Evolutionary conservation across 2,329 filamentous ascomycete genomes (phyloP), one percentile per base, ranked within the genome.

Genomic region (Neopestalotiopsis rosae): DNA sequence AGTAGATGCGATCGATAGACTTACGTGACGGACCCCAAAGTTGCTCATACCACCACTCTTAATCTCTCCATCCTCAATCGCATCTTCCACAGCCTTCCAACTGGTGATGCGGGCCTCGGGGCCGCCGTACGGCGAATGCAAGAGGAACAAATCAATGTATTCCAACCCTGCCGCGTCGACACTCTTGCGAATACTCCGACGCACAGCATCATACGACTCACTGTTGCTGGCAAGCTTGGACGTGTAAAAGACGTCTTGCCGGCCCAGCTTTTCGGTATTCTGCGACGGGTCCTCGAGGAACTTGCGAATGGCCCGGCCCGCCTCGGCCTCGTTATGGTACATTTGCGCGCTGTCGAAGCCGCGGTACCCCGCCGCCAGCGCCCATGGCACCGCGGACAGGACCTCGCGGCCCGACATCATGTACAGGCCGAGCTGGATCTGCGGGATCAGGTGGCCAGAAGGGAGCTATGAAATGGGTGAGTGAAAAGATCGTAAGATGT

Each of bases 41-140:
- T 96, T 96, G 76, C 90, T 93, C 1, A 96, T 91, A 0, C 93
- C 93, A 30, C 89, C 92, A 71, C 87, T 90, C 76, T 81, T 90
- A 38, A 94, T 83, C 80, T 94, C 90, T 0, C 93, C 92, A 1
- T 89, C 90, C 4, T 87, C 79, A 38, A 95, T 89, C 0, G 93
- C 92, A 81, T 95, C 93, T 73, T 94, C 91, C 0, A 96, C 82
- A 0, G 93, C 93, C 73, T 83, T 87, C 93, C 93, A 96, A 75
- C 91, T 93, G 49, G 92, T 90, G 65, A 92, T 78, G 4, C 93
- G 85, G 7, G 89, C 90, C 73, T 87, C 79, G 74, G 85, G 89
- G 1, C 93, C 93, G 5, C 93, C 93, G 73, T 94, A 94, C 0
- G 93, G 94, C 62, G 90, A 92, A 76, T 96, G 94, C 67, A 96